Percentiles rank a stretch among this genome's conserved stretches.
phyloP scores from a whole-genome alignment of 148 eudicot genomes.

The Amaranthus cruentus region DNA sequence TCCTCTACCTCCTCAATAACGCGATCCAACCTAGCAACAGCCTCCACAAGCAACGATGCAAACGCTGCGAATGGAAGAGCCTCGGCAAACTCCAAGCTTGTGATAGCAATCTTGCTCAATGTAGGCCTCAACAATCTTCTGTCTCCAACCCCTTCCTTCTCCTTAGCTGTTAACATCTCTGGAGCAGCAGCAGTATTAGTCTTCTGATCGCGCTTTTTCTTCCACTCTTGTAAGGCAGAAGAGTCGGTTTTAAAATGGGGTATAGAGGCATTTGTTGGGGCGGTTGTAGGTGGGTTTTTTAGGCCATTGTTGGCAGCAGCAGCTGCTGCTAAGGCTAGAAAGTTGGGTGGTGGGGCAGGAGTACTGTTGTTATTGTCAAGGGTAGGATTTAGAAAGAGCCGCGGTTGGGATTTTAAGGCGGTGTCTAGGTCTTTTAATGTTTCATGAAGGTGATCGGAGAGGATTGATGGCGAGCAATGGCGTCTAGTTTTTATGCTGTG shows the following conservation, averaged over 20 bases:
- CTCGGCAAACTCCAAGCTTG: conserved; percentile 86
- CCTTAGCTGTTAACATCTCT: background rate
- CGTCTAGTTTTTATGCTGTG: conserved; percentile 62
- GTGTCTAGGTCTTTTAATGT: conserved; percentile 74
- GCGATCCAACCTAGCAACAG: conserved; percentile 79
- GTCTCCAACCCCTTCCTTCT: conserved; percentile 25
- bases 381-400: conserved; percentile 64
- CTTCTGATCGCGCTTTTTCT: conserved; percentile 26
- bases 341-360: conserved; percentile 31
- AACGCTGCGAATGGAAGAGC: conserved; percentile 98
- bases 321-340: conserved; percentile 30
- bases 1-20: conserved; percentile 88
- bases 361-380: conserved; percentile 15
- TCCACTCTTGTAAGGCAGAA: conserved; percentile 54
- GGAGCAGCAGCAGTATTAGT: background rate
- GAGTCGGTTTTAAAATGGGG: conserved; percentile 54
- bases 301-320: conserved; percentile 14
- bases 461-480: conserved; percentile 73
- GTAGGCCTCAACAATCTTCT: conserved; percentile 52
- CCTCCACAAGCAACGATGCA: conserved; percentile 82
- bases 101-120: conserved; percentile 57
- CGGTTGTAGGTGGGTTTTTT: background rate
- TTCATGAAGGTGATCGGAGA: conserved; percentile 76
- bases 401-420: conserved; percentile 76
- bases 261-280: conserved; percentile 19